phyloP scores from a whole-genome alignment of 805 yeast genomes.

The Metschnikowia borealis region DNA sequence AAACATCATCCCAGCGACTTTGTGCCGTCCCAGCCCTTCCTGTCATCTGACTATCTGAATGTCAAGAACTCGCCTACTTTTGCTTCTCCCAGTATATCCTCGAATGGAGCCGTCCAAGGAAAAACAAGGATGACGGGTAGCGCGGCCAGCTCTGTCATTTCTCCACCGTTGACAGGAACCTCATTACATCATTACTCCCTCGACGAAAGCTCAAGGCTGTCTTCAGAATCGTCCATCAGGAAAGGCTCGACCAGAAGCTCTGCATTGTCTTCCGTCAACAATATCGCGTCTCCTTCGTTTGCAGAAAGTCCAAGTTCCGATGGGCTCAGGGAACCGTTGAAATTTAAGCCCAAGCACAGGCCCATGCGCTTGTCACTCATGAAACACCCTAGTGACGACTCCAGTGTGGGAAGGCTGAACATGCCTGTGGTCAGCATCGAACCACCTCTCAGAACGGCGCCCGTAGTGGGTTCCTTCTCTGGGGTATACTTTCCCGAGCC shows the following conservation, averaged over 20 bases:
- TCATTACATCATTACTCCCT: background rate
- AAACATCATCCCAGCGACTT: background rate
- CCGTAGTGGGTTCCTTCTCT: slow-evolving; percentile 18
- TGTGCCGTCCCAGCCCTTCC: background rate
- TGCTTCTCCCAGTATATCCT: background rate
- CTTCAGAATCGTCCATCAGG: background rate
- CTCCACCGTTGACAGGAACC: slow-evolving; percentile 1
- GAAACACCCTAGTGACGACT: slow-evolving; percentile 16
- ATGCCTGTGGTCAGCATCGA: slow-evolving; percentile 4
- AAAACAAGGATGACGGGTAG: background rate
- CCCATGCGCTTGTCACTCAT: slow-evolving; percentile 38
- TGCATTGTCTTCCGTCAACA: background rate
- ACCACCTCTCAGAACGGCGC: slow-evolving; percentile 23
- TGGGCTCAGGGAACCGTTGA: slow-evolving; percentile 15
- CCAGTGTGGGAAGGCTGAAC: background rate
- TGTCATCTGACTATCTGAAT: background rate
- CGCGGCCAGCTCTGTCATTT: background rate
- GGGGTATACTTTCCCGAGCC: slow-evolving; percentile 17
- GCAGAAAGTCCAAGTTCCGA: slow-evolving; percentile 4
- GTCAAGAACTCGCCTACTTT: background rate
- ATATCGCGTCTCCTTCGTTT: slow-evolving; percentile 5
- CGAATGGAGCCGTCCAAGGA: background rate
- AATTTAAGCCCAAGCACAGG: slow-evolving; percentile 37
- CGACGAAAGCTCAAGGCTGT: background rate
- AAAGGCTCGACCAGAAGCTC: slow-evolving; percentile 2